Evolutionary conservation across 805 yeast species (phyloP).

Genomic region (Candida tibetensis): DNA sequence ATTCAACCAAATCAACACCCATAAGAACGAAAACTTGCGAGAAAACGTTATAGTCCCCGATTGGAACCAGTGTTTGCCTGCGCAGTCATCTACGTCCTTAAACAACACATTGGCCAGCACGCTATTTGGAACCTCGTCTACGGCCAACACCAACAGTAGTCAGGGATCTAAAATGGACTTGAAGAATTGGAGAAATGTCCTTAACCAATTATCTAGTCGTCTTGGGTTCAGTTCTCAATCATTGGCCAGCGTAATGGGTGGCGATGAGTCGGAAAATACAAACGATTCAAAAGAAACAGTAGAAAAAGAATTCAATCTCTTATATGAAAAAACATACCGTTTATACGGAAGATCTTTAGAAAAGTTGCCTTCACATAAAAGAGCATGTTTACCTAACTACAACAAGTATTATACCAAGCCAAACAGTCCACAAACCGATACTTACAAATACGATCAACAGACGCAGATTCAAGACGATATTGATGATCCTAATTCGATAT

Average conservation of each 20-base stretch:
- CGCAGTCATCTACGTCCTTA: slow-evolving; percentile 17
- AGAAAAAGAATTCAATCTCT: slow-evolving; percentile 31
- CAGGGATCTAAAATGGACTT: slow-evolving; percentile 27
- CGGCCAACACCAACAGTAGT: slow-evolving; percentile 18
- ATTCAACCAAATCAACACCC: slow-evolving; percentile 42
- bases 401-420: slow-evolving; percentile 25
- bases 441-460: slow-evolving; percentile 16
- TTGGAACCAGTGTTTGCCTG: slow-evolving; percentile 39
- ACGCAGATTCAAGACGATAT: slow-evolving; percentile 27
- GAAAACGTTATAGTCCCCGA: slow-evolving; percentile 43
- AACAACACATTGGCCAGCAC: slow-evolving; percentile 17
- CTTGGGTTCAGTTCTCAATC: slow-evolving; percentile 35
- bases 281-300: slow-evolving; percentile 11
- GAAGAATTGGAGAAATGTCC: slow-evolving; percentile 34
- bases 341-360: slow-evolving; percentile 38
- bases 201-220: slow-evolving; percentile 31
- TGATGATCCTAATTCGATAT: slow-evolving; percentile 30
- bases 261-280: slow-evolving; percentile 9
- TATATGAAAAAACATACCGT: slow-evolving; percentile 36
- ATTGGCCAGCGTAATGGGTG: slow-evolving; percentile 23
- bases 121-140: slow-evolving; percentile 25
- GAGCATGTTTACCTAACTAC: slow-evolving; percentile 41
- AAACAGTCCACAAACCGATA: slow-evolving; percentile 2
- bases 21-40: slow-evolving; percentile 40
- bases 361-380: slow-evolving; percentile 33